A percentile compares a stretch with the other conserved stretches of the same genome.
These are phyloP conservation scores for Cyberlindnera maclurae DNA, from an alignment of 805 yeast species.

Conservation along the genomic window DNA sequence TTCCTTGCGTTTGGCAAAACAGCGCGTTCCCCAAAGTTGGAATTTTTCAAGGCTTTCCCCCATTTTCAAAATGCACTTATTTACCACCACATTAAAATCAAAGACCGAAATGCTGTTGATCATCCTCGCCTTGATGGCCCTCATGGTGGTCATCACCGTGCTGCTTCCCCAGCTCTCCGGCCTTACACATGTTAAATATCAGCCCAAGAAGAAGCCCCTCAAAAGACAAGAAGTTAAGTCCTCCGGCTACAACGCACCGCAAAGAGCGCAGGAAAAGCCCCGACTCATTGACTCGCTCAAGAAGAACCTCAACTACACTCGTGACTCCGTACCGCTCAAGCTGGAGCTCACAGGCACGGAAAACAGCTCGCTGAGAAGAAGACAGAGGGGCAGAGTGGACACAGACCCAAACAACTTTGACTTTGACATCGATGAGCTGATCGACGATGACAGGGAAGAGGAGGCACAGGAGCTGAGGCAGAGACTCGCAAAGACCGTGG, in stretches of 20 bases:
- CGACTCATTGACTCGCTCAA: conserved; percentile 7
- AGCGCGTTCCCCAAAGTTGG: too few relatives aligned
- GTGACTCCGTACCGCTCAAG: conserved; percentile 19
- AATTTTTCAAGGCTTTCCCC: too few relatives aligned
- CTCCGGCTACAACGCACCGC: conserved; percentile 20
- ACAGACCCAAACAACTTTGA: conserved; percentile 21
- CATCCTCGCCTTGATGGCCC: conserved; percentile 32
- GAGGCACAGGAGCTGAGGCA: conserved; percentile 7
- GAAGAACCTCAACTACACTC: conserved; percentile 11
- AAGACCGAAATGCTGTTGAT: conserved; percentile 2
- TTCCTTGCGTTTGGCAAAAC: too few relatives aligned
- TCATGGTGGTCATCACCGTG: conserved; percentile 34
- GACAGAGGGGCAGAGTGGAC: conserved; percentile 2
- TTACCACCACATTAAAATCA: too few relatives aligned
- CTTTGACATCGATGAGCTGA: conserved; percentile 23
- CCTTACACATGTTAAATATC: conserved; percentile 33
- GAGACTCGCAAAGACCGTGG: conserved; percentile 12
- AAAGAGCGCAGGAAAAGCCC: conserved; percentile 10
- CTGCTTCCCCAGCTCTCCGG: conserved; percentile 46
- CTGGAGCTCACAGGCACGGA: conserved; percentile 4
- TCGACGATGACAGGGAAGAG: conserved; percentile 14
- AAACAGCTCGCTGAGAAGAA: conserved; percentile 12
- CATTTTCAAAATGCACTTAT: too few relatives aligned
- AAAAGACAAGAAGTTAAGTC: neutral
- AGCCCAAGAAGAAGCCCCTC: conserved; percentile 1